Base-by-base conservation (phyloP, 352 stramenopile species). In the Globisporangium orthogonon region DNA sequence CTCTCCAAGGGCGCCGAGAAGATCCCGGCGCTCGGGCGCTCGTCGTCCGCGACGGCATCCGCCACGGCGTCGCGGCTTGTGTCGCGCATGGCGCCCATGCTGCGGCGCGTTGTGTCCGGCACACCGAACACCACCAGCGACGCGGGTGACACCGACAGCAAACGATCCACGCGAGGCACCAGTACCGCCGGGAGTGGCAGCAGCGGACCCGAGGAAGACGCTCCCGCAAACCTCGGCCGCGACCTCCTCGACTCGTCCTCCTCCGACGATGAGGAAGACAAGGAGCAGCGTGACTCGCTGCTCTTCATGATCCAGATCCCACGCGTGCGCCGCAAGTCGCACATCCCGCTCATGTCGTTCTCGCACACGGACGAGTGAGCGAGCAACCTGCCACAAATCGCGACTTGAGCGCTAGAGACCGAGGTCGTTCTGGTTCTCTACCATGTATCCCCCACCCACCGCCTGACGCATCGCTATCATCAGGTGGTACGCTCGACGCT, bases 281-380 rank as follows among this genome's bases (percentile, higher is more conserved):
- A 83, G n/a, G 67, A 87, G 13, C 62, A 76, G 13, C 74, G 76
- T 7, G 65, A 78, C 61, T 91, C 78, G 44, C 60, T 91, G 61
- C 66, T 91, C 44, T 67, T 80, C 50, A 86, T 91, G 61, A 56
- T 91, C 51, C 76, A 78, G 17, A 74, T 91, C 52, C 81, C 81
- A 2, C 57, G 78, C 35, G 61, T 70, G 40, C 70, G 61, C 29
- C 76, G 78, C 44, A 56, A 75, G n/a, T 82, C 78, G 28, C 61
- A 78, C 30, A 51, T 84, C 31, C 81, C 81, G 40, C 65, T 91
- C 37, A 91, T 91, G 59, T 60, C 59, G 31, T 29, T 65, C 46
- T 58, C 58, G 50, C 58, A 63, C 39, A 30, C 40, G 2, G 56
- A 62, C 72, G 76, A 81, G 43, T 65, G n/a, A 67, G 47, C 51